phyloP scores from a whole-genome alignment of 2,329 filamentous ascomycete genomes.

The Remersonia thermophila region DNA sequence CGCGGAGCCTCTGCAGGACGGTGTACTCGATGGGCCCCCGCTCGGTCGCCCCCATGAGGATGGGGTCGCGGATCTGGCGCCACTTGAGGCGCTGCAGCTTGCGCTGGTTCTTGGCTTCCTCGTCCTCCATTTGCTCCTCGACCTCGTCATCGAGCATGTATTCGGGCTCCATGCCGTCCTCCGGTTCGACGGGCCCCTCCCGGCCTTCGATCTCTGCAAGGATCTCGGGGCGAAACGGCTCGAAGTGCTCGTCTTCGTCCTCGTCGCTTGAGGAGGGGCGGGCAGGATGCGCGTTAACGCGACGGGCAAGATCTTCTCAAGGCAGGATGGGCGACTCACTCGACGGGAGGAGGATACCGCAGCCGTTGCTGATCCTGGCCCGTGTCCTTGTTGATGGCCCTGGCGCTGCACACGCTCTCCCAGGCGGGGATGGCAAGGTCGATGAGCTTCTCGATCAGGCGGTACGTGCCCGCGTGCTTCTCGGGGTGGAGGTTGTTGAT shows the following conservation, averaged over 20 bases:
- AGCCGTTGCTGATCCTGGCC: background rate
- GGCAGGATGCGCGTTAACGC: no score
- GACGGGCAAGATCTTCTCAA: no score
- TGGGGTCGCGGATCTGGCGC: slow-evolving; percentile 8
- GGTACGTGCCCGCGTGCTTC: slow-evolving; percentile 23
- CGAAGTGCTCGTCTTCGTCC: slow-evolving; percentile 1
- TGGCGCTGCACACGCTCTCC: slow-evolving; percentile 19
- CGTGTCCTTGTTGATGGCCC: background rate
- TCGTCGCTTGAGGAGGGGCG: background rate
- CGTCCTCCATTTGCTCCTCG: slow-evolving; percentile 3
- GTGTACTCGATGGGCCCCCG: slow-evolving; percentile 13
- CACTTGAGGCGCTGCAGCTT: slow-evolving; percentile 8
- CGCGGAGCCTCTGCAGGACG: slow-evolving; percentile 10
- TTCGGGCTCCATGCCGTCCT: slow-evolving; percentile 14
- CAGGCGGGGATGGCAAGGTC: slow-evolving; percentile 28
- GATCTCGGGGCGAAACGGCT: background rate
- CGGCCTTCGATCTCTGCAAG: slow-evolving; percentile 2
- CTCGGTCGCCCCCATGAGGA: slow-evolving; percentile 9
- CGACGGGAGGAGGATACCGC: background rate
- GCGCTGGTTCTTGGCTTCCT: slow-evolving; percentile 12
- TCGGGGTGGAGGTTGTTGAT: slow-evolving; percentile 33
- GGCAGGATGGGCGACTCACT: background rate
- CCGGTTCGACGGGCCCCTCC: slow-evolving; percentile 13
- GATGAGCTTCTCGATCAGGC: slow-evolving; percentile 25
- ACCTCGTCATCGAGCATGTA: slow-evolving; percentile 15